A percentile compares a stretch with the other conserved stretches of the same genome.
These are phyloP conservation scores for Periconia macrospinosa DNA, from an alignment of 2,329 filamentous ascomycete species.

Conservation along the genomic window DNA sequence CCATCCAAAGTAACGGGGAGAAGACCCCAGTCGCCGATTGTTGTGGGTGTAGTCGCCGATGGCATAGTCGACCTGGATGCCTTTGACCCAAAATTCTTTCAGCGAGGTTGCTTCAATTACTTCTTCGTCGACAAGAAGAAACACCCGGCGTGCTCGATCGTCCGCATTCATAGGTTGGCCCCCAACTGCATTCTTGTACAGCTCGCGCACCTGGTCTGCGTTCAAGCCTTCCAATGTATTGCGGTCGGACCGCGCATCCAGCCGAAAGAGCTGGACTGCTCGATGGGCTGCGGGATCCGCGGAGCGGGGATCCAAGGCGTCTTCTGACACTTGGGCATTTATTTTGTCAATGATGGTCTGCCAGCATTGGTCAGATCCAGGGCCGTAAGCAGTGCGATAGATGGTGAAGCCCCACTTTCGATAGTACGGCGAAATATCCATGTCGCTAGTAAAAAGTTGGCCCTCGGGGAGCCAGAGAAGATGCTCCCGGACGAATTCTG, in stretches of 20 bases:
- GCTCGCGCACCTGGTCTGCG: conserved; percentile 13
- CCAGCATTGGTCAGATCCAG: conserved; percentile 16
- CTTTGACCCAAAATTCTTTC: too few relatives aligned
- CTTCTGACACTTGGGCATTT: conserved; percentile 2
- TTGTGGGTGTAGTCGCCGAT: too few relatives aligned
- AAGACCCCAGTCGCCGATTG: too few relatives aligned
- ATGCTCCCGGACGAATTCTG: too few relatives aligned
- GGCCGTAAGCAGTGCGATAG: conserved; percentile 15
- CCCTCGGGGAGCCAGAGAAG: too few relatives aligned
- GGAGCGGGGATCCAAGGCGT: not conserved
- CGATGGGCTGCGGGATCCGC: conserved; percentile 9
- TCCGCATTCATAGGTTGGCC: conserved; percentile 13
- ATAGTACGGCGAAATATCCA: not conserved
- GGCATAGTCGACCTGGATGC: too few relatives aligned
- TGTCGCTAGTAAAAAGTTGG: too few relatives aligned
- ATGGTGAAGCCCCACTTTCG: conserved; percentile 18
- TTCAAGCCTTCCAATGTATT: conserved; percentile 9
- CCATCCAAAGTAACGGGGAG: too few relatives aligned
- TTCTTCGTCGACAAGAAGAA: conserved; percentile 13
- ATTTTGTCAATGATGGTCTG: conserved; percentile 14
- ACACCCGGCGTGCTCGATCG: conserved; percentile 5
- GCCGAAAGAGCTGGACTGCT: conserved; percentile 13
- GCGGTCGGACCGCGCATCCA: conserved; percentile 15
- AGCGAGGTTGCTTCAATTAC: not conserved
- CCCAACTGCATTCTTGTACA: conserved; percentile 13